Evolutionary conservation across 2,329 filamentous ascomycete species (phyloP).

Genomic region (Colletotrichum sp.): DNA sequence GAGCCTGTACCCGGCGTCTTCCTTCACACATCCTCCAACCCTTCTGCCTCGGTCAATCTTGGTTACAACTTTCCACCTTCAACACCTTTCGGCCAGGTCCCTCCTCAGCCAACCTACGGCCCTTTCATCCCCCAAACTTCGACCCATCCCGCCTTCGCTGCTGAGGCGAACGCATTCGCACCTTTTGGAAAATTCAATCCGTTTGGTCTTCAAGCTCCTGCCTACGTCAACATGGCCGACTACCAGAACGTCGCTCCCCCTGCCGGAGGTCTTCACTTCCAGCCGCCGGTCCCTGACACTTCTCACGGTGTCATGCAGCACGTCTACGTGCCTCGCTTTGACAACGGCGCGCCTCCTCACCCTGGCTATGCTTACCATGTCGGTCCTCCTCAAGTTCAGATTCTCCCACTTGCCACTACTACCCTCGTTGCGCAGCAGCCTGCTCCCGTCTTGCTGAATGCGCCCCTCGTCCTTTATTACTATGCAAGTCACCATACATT

Average conservation of each 20-base stretch:
- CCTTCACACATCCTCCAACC: conserved; percentile 7
- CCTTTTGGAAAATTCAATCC: conserved; percentile 16
- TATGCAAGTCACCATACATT: conserved; percentile 42
- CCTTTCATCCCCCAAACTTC: conserved; percentile 21
- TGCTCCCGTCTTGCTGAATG: not conserved
- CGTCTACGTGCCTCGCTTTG: conserved; percentile 60
- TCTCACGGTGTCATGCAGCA: conserved; percentile 61
- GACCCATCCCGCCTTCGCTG: not conserved
- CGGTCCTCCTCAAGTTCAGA: conserved; percentile 33
- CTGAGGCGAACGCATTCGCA: conserved; percentile 6
- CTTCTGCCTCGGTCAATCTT: conserved; percentile 14
- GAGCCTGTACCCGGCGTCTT: not conserved
- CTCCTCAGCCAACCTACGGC: conserved; percentile 16
- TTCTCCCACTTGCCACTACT: conserved; percentile 25
- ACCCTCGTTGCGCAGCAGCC: not conserved
- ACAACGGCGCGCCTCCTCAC: conserved; percentile 35
- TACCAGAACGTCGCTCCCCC: conserved; percentile 50
- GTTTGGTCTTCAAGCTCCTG: conserved; percentile 17
- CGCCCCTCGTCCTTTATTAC: conserved; percentile 26
- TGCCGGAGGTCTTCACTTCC: conserved; percentile 54
- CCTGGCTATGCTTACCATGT: conserved; percentile 31
- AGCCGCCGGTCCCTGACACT: conserved; percentile 64
- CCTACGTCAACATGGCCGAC: conserved; percentile 37
- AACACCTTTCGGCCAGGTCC: not conserved
- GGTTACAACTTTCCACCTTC: not conserved